Conservation (phyloP, 768 basidiomycete genomes). For the Macrolepiota albuminosa region DNA sequence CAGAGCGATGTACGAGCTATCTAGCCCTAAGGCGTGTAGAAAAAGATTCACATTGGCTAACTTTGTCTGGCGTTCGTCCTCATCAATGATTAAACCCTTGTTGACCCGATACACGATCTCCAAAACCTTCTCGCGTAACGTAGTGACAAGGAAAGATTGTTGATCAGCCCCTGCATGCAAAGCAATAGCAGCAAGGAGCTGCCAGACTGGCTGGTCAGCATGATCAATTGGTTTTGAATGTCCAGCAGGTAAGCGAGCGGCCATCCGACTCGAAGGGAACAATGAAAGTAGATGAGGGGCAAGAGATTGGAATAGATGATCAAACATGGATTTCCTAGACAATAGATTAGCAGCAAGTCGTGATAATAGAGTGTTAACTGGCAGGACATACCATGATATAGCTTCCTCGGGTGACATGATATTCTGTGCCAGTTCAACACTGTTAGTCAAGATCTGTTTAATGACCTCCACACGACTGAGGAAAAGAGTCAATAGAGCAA, state of each 20-base stretch:
- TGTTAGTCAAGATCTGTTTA: conserved; percentile 59
- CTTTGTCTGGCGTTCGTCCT: conserved; percentile 72
- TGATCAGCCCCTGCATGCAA: conserved; percentile 81
- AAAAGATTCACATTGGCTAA: conserved; percentile 92
- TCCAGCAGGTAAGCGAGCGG: conserved; percentile 32
- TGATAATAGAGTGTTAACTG: neutral
- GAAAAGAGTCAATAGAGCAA: conserved; percentile 87
- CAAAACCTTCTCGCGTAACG: conserved; percentile 88
- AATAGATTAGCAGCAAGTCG: conserved; percentile 6
- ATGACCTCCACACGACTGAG: conserved; percentile 91
- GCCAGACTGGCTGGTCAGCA: conserved; percentile 91
- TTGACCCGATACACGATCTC: conserved; percentile 81
- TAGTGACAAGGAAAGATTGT: conserved; percentile 81
- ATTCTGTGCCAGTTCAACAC: conserved; percentile 49
- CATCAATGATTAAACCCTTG: conserved; percentile 67
- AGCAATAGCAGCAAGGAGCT: conserved; percentile 86
- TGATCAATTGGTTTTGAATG: conserved; percentile 47
- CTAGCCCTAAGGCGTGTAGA: conserved; percentile 70
- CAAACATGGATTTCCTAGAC: conserved; percentile 80
- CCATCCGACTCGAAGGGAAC: conserved; percentile 84
- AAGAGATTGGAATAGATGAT: conserved; percentile 80
- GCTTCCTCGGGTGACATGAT: conserved; percentile 65
- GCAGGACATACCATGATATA: conserved; percentile 55
- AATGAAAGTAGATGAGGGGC: conserved; percentile 70
- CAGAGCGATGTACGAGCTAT: conserved; percentile 66